Conservation (phyloP, 768 basidiomycete genomes). For the Coprinopsis strossmayeri region DNA sequence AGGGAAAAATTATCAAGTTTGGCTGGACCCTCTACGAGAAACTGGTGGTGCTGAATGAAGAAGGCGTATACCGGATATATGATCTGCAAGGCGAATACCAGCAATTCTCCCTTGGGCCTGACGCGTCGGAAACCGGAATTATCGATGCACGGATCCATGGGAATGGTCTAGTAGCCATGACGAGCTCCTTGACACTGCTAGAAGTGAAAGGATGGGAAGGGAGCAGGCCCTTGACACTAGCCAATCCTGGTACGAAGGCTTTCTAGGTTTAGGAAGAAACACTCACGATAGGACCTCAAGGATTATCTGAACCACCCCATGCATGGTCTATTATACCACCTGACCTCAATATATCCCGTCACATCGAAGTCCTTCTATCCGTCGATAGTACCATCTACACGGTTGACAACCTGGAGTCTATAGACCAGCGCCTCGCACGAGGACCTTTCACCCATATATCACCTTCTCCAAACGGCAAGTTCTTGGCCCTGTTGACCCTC, state of each 20-base stretch:
- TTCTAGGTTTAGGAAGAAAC: not conserved
- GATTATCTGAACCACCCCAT: slow-evolving; percentile 69
- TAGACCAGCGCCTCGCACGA: slow-evolving; percentile 82
- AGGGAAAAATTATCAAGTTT: slow-evolving; percentile 72
- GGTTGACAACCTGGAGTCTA: slow-evolving; percentile 82
- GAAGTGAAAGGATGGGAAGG: slow-evolving; percentile 92
- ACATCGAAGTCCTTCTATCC: slow-evolving; percentile 84
- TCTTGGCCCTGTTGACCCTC: slow-evolving; percentile 76
- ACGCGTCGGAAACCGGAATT: slow-evolving; percentile 77
- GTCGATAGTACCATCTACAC: slow-evolving; percentile 73
- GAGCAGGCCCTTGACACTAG: slow-evolving; percentile 61
- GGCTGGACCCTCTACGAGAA: slow-evolving; percentile 83
- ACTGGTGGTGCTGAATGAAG: slow-evolving; percentile 83
- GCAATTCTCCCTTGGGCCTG: slow-evolving; percentile 78
- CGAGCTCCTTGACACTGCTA: slow-evolving; percentile 64
- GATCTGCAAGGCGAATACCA: slow-evolving; percentile 81
- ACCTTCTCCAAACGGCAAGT: slow-evolving; percentile 91
- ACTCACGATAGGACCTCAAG: slow-evolving; percentile 18
- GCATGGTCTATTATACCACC: slow-evolving; percentile 90
- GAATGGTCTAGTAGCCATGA: slow-evolving; percentile 80
- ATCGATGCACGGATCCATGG: slow-evolving; percentile 84
- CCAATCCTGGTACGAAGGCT: slow-evolving; percentile 58
- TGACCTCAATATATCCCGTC: slow-evolving; percentile 81
- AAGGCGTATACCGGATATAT: slow-evolving; percentile 87
- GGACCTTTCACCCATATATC: slow-evolving; percentile 87